Evolutionary conservation across 768 basidiomycete species (phyloP).

Genomic region (Mycena epipterygia): DNA sequence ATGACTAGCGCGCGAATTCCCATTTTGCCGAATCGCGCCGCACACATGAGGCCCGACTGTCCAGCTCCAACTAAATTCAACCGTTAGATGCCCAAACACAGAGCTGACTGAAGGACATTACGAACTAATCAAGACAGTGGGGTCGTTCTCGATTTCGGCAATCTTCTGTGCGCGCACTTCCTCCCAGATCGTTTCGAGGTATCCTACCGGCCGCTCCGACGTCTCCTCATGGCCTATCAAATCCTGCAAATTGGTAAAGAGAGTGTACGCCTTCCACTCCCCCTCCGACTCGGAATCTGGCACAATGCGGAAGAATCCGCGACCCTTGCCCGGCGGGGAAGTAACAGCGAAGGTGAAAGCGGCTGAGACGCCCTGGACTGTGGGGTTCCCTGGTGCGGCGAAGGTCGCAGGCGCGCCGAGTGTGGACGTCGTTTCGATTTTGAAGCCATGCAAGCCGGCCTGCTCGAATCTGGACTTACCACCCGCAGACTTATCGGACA

Average conservation of each 20-base stretch:
- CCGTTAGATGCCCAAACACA: neutral
- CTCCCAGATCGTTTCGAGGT: constrained; percentile 30
- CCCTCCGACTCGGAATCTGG: constrained; percentile 31
- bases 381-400: neutral
- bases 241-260: constrained; percentile 33
- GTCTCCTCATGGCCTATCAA: constrained; percentile 40
- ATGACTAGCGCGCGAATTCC: constrained; percentile 60
- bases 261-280: constrained; percentile 36
- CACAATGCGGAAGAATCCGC: constrained; percentile 35
- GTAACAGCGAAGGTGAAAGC: constrained; percentile 47
- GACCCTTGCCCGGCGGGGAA: constrained; percentile 32
- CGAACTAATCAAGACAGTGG: constrained; percentile 39
- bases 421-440: neutral
- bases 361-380: constrained; percentile 19
- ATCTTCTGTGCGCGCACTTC: constrained; percentile 28
- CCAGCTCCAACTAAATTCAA: constrained; percentile 55
- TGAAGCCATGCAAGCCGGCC: constrained; percentile 9
- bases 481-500: neutral
- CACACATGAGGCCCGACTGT: constrained; percentile 67
- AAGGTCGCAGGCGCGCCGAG: constrained; percentile 16
- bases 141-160: constrained; percentile 36
- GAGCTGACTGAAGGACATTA: neutral
- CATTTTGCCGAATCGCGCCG: constrained; percentile 64
- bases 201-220: constrained; percentile 18
- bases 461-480: constrained; percentile 5